Conservation (phyloP, 768 basidiomycete genomes). For the Suillus americanus region DNA sequence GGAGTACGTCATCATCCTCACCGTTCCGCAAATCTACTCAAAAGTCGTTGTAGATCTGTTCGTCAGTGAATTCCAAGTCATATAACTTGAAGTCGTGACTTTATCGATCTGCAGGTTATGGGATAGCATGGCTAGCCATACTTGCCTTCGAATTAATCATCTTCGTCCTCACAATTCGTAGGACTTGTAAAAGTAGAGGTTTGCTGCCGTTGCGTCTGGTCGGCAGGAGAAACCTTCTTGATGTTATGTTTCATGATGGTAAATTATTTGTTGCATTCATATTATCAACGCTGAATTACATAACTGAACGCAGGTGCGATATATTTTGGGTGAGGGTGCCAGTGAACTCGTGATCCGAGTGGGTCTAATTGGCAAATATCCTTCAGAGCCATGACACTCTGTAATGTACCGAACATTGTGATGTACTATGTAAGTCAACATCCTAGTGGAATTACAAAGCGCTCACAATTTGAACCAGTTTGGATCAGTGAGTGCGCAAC, state of each 20-base stretch:
- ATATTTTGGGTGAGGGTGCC: constrained; percentile 49
- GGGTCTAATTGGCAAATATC: neutral
- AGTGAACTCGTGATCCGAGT: constrained; percentile 16
- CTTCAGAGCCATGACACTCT: constrained; percentile 46
- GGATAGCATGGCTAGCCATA: constrained; percentile 49
- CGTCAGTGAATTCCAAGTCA: neutral
- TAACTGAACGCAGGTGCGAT: constrained; percentile 42
- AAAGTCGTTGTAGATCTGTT: neutral
- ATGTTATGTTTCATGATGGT: constrained; percentile 52
- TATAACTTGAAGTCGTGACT: neutral
- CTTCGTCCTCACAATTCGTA: constrained; percentile 45
- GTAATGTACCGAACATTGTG: constrained; percentile 48
- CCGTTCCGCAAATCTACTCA: neutral
- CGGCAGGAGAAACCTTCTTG: constrained; percentile 35
- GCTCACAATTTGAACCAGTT: neutral
- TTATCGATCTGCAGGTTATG: constrained; percentile 20
- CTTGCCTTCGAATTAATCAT: constrained; percentile 49
- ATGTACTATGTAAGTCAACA: constrained; percentile 34
- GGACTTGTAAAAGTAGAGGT: constrained; percentile 39
- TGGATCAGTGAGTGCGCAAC: neutral
- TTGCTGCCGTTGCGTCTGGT: constrained; percentile 17
- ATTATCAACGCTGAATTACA: neutral
- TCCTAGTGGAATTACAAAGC: neutral
- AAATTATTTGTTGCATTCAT: constrained; percentile 16
- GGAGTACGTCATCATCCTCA: neutral